phyloP scores from a whole-genome alignment of 2,329 filamentous ascomycete genomes.

The Paecilomyces fulvus region DNA sequence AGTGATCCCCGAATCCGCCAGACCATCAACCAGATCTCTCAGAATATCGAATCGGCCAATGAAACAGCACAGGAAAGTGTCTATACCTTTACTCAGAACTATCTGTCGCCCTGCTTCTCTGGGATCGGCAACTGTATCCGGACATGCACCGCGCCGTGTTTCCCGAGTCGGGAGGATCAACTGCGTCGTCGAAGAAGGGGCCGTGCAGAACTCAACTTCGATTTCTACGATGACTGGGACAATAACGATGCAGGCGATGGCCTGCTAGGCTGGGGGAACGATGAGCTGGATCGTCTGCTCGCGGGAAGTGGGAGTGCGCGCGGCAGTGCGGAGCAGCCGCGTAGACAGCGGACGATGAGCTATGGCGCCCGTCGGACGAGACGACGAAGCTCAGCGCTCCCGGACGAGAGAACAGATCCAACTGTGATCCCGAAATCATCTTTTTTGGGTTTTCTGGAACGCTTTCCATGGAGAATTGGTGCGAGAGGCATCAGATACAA shows the following conservation, averaged over 20 bases:
- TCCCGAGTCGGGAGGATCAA: constrained; percentile 64
- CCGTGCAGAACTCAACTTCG: constrained; percentile 74
- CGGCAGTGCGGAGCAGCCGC: constrained; percentile 52
- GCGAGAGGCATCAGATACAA: constrained; percentile 73
- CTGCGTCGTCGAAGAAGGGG: constrained; percentile 59
- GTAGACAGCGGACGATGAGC: constrained; percentile 74
- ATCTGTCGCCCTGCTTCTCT: constrained; percentile 71
- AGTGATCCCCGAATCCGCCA: constrained; percentile 82
- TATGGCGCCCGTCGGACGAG: constrained; percentile 64
- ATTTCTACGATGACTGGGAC: constrained; percentile 98
- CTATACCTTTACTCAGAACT: constrained; percentile 79
- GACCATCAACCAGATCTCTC: constrained; percentile 84
- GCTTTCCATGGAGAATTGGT: constrained; percentile 77
- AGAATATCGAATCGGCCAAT: constrained; percentile 83
- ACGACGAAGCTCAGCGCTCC: constrained; percentile 48
- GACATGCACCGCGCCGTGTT: constrained; percentile 59
- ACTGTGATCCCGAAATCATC: constrained; percentile 86
- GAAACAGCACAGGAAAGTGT: constrained; percentile 86
- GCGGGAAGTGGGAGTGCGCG: constrained; percentile 51
- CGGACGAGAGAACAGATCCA: constrained; percentile 55
- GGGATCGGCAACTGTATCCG: constrained; percentile 59
- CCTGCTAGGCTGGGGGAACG: constrained; percentile 68
- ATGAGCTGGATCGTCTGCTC: constrained; percentile 77
- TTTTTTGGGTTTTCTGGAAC: constrained; percentile 73
- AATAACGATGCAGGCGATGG: constrained; percentile 50